These are phyloP conservation scores for Ustilago loliicola DNA, from an alignment of 1,284 basidiomycete genomes.

Conservation along the genomic window DNA sequence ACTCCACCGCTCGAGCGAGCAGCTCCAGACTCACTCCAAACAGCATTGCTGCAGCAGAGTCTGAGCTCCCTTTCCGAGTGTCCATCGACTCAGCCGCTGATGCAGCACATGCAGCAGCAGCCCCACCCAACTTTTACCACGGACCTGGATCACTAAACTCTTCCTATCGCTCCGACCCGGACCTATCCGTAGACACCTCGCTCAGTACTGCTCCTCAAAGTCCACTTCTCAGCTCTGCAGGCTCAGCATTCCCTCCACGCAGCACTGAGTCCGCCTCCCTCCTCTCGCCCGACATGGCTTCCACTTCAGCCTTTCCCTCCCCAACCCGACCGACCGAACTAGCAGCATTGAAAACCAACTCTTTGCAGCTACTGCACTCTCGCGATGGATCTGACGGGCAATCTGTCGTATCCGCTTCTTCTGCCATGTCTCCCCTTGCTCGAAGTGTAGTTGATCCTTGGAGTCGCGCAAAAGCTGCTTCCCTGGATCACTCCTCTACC, in stretches of 20 bases:
- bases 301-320: constrained; percentile 20
- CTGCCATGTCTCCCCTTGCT: constrained; percentile 43
- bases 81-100: constrained; percentile 61
- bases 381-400: constrained; percentile 35
- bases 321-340: constrained; percentile 13
- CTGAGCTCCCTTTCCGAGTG: constrained; percentile 51
- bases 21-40: not conserved
- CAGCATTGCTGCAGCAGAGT: constrained; percentile 12
- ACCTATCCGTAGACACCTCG: constrained; percentile 24
- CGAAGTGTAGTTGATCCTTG: constrained; percentile 44
- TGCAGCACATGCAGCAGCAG: constrained; percentile 50
- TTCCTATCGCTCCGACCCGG: constrained; percentile 16
- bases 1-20: not conserved
- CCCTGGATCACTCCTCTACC: constrained; percentile 4
- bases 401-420: constrained; percentile 33
- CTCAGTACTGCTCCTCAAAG: constrained; percentile 20
- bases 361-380: constrained; percentile 27
- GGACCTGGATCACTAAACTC: constrained; percentile 24
- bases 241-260: constrained; percentile 8
- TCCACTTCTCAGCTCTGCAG: constrained; percentile 12
- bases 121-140: constrained; percentile 47
- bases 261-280: constrained; percentile 10
- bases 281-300: constrained; percentile 23
- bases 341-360: constrained; percentile 5
- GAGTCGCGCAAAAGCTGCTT: constrained; percentile 9